These are phyloP conservation scores for Rubroboletus pulcherrimus DNA, from an alignment of 768 basidiomycete species.

Conservation along the genomic window DNA sequence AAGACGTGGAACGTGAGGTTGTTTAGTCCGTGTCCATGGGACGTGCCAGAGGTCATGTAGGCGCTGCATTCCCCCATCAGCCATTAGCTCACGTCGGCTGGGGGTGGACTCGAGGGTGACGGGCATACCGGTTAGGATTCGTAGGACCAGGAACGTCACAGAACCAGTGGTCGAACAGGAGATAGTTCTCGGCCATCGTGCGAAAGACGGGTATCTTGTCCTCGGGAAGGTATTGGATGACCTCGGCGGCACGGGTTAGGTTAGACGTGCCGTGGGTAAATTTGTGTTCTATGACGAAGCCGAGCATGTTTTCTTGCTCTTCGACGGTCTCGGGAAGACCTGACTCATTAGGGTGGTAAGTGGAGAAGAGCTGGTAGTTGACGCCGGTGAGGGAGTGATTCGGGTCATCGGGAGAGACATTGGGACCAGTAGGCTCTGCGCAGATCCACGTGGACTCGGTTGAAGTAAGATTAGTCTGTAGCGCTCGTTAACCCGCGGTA, in stretches of 20 bases:
- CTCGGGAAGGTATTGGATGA: constrained; percentile 20
- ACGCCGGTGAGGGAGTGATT: constrained; percentile 24
- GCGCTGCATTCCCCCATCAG: constrained; percentile 6
- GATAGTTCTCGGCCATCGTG: constrained; percentile 23
- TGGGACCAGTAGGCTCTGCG: constrained; percentile 13
- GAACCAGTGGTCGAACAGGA: constrained; percentile 24
- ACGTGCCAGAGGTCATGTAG: constrained; percentile 27
- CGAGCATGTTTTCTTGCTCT: constrained; percentile 16
- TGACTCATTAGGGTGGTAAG: constrained; percentile 21
- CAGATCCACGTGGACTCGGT: constrained; percentile 13
- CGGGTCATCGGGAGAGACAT: constrained; percentile 25
- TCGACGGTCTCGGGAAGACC: neutral
- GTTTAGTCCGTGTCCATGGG: constrained; percentile 23
- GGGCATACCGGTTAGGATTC: constrained; percentile 23
- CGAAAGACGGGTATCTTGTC: constrained; percentile 23
- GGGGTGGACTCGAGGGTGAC: neutral
- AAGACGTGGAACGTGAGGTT: constrained; percentile 12
- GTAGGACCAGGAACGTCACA: constrained; percentile 27
- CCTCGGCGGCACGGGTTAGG: constrained; percentile 16
- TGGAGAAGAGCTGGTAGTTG: constrained; percentile 22
- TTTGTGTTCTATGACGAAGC: constrained; percentile 22
- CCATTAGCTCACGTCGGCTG: neutral
- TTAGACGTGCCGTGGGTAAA: constrained; percentile 10
- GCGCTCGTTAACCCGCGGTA: neutral
- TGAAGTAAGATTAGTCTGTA: constrained; percentile 13